phyloP scores from a whole-genome alignment of 202 grass and related monocot genomes.

The Panicum virgatum region DNA sequence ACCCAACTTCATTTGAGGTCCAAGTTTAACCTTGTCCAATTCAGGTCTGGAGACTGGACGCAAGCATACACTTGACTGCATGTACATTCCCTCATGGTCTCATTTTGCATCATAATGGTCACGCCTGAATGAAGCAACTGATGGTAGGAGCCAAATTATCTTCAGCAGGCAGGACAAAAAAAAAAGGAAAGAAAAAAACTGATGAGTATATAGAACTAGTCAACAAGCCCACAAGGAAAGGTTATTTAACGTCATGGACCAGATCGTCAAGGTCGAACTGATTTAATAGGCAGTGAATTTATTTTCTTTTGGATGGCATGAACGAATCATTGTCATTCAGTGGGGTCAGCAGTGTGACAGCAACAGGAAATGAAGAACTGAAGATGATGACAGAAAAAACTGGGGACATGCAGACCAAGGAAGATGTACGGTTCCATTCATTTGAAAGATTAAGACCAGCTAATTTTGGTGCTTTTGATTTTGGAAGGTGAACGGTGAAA shows the following conservation, averaged over 20 bases:
- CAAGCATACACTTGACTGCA: not conserved
- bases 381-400: not conserved
- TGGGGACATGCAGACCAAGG: slow-evolving; percentile 28
- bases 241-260: slow-evolving; percentile 10
- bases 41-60: not conserved
- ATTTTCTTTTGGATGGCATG: slow-evolving; percentile 19
- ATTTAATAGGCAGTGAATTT: slow-evolving; percentile 12
- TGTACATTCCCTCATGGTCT: not conserved
- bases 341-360: slow-evolving; percentile 30
- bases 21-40: not conserved
- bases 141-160: not conserved
- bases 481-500: slow-evolving; percentile 8
- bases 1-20: not conserved
- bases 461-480: slow-evolving; percentile 14
- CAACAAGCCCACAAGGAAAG: not conserved
- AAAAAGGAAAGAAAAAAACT: slow-evolving; percentile 8
- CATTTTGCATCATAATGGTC: not conserved
- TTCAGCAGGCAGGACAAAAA: not conserved
- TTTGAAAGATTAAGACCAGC: slow-evolving; percentile 37
- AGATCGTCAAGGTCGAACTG: slow-evolving; percentile 37
- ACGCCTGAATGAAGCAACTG: not conserved
- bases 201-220: slow-evolving; percentile 3
- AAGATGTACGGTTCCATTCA: slow-evolving; percentile 37
- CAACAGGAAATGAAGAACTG: slow-evolving; percentile 23
- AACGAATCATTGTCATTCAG: slow-evolving; percentile 20